Evolutionary conservation across 2,329 filamentous ascomycete genomes (phyloP), one percentile per base, ranked within the genome.

Genomic region (Xenoacremonium recifei): DNA sequence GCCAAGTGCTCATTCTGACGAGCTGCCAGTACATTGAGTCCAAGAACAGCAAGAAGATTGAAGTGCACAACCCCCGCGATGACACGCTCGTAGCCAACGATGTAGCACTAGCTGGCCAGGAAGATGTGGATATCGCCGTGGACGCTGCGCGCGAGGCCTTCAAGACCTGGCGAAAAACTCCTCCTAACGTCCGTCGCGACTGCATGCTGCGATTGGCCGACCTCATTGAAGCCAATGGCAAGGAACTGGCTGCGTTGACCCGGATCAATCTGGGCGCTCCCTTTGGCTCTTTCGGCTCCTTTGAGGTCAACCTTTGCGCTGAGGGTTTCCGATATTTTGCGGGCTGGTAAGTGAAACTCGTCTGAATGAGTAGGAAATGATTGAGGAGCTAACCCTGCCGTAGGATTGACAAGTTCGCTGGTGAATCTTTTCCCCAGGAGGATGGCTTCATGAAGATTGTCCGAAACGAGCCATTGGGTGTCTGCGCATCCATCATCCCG

Each of bases 51-150:
- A 70, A 72, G 53, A 77, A 70, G 38, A 63, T 77, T 27, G 62
- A 67, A n/a, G 57, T 76, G 4, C 59, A 65, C 60, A 77, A 72
- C 48, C 76, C 76, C 9, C 70, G 66, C 37, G 69, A 77, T 52
- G 69, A 68, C 39, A 67, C 68, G 3, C 54, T 76, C 9, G 66
- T 80, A 2, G 67, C 72, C n/a, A 63, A 75, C 44, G 67, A 76
- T 32, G 67, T 79, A 12, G 58, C 62, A 7, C 50, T 72, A 4
- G 69, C 69, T n/a, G 69, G 67, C 6, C 60, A 68, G 42, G 57
- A 64, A 15, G 69, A 72, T 49, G 71, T 76, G n/a, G 69, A 76
- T 29, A 57, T 55, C 5, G 72, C 71, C 7, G 70, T 76, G 5
- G 64, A 60, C 6, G 68, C 68, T 4, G 72, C 71, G 4, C 62